Evolutionary conservation across 345 rosid species (phyloP).

Genomic region (Eucalyptus camaldulensis): DNA sequence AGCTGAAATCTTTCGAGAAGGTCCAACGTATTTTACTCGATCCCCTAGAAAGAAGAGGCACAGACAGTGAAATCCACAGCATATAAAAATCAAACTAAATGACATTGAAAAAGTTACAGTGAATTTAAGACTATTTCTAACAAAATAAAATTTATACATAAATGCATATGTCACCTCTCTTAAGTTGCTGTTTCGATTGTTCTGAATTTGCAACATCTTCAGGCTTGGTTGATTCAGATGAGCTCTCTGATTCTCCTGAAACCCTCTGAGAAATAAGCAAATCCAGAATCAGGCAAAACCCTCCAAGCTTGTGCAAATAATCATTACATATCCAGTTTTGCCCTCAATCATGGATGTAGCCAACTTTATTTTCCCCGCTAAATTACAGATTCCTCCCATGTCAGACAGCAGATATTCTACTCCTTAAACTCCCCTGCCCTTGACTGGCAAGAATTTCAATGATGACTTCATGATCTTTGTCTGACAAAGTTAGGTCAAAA

Average conservation of each 20-base stretch:
- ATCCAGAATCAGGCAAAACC: not conserved
- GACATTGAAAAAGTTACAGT: not conserved
- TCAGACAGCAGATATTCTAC: not conserved
- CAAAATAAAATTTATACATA: not conserved
- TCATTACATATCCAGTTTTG: not conserved
- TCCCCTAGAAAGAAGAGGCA: constrained; percentile 42
- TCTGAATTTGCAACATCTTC: constrained; percentile 41
- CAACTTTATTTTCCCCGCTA: not conserved
- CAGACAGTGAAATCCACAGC: not conserved
- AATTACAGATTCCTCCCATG: not conserved
- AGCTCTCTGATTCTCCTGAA: constrained; percentile 44
- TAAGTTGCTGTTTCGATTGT: constrained; percentile 40
- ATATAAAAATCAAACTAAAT: not conserved
- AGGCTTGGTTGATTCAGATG: constrained; percentile 35
- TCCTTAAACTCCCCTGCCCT: not conserved
- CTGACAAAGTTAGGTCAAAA: not conserved
- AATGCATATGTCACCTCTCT: constrained; percentile 40
- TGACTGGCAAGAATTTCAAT: not conserved
- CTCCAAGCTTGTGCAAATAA: not conserved
- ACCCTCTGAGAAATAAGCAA: constrained; percentile 36
- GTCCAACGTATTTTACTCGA: constrained; percentile 78
- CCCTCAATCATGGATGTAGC: not conserved
- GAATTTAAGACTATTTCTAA: not conserved
- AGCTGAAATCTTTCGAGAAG: constrained; percentile 33
- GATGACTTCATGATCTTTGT: not conserved